phyloP scores from a whole-genome alignment of 106 monocot species.

The Cymbidium sinense region DNA sequence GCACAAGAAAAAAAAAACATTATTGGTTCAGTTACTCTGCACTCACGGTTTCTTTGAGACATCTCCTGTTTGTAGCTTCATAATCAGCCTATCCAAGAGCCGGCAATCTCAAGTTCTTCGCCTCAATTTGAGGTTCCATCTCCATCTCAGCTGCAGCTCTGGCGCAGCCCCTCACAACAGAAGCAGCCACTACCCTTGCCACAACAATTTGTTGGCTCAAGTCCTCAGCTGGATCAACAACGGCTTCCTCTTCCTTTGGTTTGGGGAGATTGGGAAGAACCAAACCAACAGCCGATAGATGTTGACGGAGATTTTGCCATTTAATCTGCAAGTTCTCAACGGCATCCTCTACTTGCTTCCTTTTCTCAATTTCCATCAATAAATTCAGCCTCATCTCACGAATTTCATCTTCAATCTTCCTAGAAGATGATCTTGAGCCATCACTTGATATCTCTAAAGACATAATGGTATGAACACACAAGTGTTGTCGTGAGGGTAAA shows the following conservation, averaged over 20 bases:
- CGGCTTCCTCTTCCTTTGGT: conserved; percentile 17
- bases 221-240: conserved; percentile 36
- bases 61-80: conserved; percentile 73
- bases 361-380: conserved; percentile 59
- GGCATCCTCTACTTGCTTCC: conserved; percentile 80
- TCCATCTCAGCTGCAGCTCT: too few relatives aligned
- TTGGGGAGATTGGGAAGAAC: too few relatives aligned
- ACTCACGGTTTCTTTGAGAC: conserved; percentile 73
- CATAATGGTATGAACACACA: too few relatives aligned
- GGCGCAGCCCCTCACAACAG: too few relatives aligned
- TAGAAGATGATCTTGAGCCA: conserved; percentile 20
- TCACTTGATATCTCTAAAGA: conserved; percentile 62
- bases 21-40: neutral
- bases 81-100: conserved; percentile 57
- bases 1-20: too few relatives aligned
- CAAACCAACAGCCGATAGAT: too few relatives aligned
- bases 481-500: neutral
- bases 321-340: too few relatives aligned
- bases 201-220: conserved; percentile 47
- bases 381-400: too few relatives aligned
- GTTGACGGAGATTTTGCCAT: too few relatives aligned
- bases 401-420: conserved; percentile 42
- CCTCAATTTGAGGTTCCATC: too few relatives aligned
- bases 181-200: conserved; percentile 30
- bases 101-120: conserved; percentile 66